Base-by-base conservation (phyloP, 2,329 filamentous ascomycete species). In the Ophiostoma triangulosporum region DNA sequence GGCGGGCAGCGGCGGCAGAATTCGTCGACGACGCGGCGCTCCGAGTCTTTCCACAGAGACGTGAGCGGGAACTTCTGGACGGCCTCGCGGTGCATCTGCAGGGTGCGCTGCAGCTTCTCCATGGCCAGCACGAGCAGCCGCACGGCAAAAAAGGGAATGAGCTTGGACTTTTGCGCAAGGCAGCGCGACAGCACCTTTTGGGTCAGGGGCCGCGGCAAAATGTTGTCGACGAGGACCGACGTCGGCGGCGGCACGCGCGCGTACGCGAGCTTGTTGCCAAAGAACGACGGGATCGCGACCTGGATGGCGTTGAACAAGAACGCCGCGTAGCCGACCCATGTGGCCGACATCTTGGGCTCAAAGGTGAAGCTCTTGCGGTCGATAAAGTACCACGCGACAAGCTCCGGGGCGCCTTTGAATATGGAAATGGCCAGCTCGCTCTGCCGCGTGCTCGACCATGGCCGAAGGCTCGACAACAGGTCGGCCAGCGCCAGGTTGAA, bases 321-420 rank as follows among this genome's bases (percentile, higher is more conserved):
- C 0, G 89, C 82, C 0, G 89, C 88, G 64, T 94, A 95, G 40
- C 91, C 90, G 60, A 97, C 86, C 93, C 93, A 98, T 0, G 89
- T 93, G 45, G 89, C 83, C 3, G 89, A 93, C 5, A 94, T 75
- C 64, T 95, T 97, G 0, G 93, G 90, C 40, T 97, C 90, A 58
- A 95, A 88, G 0, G 83, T 80, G 62, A 97, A 93, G 52, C 83
- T 79, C 56, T 78, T 82, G 63, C 88, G 90, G 64, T 80, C 83
- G 43, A 81, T 74, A 63, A 95, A 97, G 65, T 94, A 98, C 62
- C 89, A 83, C 43, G 88, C 85, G 1, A 95, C 79, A 3, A 97
- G 75, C 67, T 97, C 93, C 0, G 94, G 91, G 0, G 85, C 87
- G 7, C 80, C 79, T 57, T 74, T 75, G 64, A 98, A 95, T 32